Evolutionary conservation across 2,329 filamentous ascomycete species (phyloP), one percentile per base, ranked within the genome.

Genomic region (Fusarium denticulatum): DNA sequence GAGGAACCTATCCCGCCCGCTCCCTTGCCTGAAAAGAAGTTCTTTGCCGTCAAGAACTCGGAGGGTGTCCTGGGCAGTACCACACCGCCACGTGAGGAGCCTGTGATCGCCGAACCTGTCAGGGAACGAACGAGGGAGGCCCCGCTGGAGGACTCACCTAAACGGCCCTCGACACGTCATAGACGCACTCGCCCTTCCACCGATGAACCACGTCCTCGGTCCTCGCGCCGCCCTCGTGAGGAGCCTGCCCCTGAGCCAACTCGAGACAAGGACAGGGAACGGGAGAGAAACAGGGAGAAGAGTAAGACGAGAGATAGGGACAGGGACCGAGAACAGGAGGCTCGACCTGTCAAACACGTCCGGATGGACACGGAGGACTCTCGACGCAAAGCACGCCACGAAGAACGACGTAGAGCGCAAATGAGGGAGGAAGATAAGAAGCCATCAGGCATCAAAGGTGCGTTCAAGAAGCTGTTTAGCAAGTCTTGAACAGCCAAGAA

Each of bases 1-100:
- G 77, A 79, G 15, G 74, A 76, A n/a, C 39, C 67, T 14, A 37
- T 57, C 26, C 66, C 52, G 24, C 78, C 77, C 2, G 80, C 67
- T 16, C 37, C 59, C 28, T 60, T 59, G 22, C 78, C 77, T 2
- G 80, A 80, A 62, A 86, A 83, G 79, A 83, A 78, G 58, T 85
- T 85, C 75, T 86, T 86, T 64, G 80, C 82, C 42, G 73, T 84
- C 47, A 85, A 81, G 63, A 80, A 83, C 36, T 79, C 77, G 15
- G 77, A 85, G 67, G 84, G 83, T 26, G 67, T 80, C 36, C 72
- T 81, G 57, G 67, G 78, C 37, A 67, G 56, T 47, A 74, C 76
- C 26, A 72, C 79, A 7, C 79, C 79, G 28, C 67, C 75, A 16
- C 66, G 73, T 42, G 72, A 77, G 26, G 79, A 79, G 50, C 66